These are phyloP conservation scores for Asclepias syriaca DNA, from an alignment of 257 asterid species.

Conservation along the genomic window DNA sequence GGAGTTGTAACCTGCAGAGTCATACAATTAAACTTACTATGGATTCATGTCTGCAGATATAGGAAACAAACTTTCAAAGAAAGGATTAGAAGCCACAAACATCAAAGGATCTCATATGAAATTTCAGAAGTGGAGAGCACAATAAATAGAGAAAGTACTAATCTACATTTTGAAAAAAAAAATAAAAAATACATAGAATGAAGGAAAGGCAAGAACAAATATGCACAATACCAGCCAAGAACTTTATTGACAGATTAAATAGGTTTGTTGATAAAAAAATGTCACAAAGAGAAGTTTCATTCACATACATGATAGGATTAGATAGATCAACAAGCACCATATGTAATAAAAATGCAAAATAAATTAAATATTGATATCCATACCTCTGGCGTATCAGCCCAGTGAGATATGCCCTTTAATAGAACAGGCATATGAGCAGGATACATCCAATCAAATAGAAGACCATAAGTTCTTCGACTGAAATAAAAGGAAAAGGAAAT, in stretches of 20 bases:
- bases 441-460: constrained; percentile 96
- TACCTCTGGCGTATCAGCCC: constrained; percentile 98
- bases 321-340: background rate
- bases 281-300: background rate
- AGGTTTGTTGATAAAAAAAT: background rate
- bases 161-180: background rate
- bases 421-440: constrained; percentile 90
- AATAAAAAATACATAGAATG: background rate
- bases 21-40: background rate
- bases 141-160: background rate
- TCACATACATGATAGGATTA: background rate
- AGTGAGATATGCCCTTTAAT: constrained; percentile 79
- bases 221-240: background rate
- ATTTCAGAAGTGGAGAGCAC: background rate
- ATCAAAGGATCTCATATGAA: background rate
- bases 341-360: background rate
- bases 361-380: background rate
- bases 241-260: background rate
- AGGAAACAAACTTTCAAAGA: background rate
- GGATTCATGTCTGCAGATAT: background rate
- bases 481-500: constrained; percentile 18
- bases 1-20: constrained; percentile 87
- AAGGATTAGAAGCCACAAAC: background rate
- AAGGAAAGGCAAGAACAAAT: background rate
- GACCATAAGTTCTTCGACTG: constrained; percentile 92